Conservation (phyloP, 805 yeast species). For the Zygosaccharomyces bisporus region DNA sequence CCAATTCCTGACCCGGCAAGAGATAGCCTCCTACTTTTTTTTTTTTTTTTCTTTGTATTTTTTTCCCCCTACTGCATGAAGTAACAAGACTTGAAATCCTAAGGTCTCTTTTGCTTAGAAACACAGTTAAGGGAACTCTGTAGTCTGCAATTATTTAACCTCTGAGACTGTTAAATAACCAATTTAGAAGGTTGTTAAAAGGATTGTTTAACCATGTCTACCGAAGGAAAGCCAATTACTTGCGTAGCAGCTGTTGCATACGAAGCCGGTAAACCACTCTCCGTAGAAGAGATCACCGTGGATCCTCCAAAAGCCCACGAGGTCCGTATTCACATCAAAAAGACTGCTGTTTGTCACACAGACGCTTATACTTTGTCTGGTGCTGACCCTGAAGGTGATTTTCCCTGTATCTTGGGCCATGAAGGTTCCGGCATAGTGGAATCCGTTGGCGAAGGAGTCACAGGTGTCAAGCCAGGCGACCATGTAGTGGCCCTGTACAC, state of each 20-base stretch:
- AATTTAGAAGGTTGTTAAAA: too few relatives aligned
- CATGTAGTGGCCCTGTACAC: conserved; percentile 92
- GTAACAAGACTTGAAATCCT: too few relatives aligned
- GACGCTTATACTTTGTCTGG: conserved; percentile 97
- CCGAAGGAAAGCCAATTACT: conserved; percentile 51
- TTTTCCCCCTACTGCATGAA: too few relatives aligned
- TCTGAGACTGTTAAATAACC: too few relatives aligned
- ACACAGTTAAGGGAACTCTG: background rate
- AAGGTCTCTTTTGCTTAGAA: too few relatives aligned
- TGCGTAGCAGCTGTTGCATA: conserved; percentile 98
- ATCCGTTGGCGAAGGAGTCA: conserved; percentile 90
- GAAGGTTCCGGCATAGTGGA: conserved; percentile 98
- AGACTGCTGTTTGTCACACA: conserved; percentile 97
- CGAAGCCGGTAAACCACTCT: conserved; percentile 83
- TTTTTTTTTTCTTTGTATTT: too few relatives aligned
- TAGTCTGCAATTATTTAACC: background rate
- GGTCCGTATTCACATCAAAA: conserved; percentile 81
- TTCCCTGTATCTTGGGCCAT: conserved; percentile 92
- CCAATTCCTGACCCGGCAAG: background rate
- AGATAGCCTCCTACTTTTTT: background rate
- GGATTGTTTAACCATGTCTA: conserved; percentile 12
- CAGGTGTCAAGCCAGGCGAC: conserved; percentile 87
- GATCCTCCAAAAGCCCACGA: conserved; percentile 96
- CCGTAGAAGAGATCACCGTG: conserved; percentile 84
- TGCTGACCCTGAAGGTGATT: conserved; percentile 91